These are phyloP conservation scores for Fusarium hainanense DNA, from an alignment of 2,329 filamentous ascomycete species.

Conservation along the genomic window DNA sequence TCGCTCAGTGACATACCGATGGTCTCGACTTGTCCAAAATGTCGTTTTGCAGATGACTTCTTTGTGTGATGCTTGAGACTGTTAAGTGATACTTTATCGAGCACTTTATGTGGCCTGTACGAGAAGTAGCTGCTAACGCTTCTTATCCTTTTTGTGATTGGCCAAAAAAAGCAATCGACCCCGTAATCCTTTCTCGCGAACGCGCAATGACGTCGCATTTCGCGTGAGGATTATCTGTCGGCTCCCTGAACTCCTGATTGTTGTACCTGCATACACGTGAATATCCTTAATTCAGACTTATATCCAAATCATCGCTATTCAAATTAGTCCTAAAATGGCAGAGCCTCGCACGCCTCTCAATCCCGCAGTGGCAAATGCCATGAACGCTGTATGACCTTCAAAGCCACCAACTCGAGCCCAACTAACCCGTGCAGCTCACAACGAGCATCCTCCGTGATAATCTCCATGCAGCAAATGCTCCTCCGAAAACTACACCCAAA, in stretches of 20 bases:
- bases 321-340: not conserved
- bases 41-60: not conserved
- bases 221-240: not conserved
- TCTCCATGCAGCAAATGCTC: not conserved
- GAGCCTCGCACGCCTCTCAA: not conserved
- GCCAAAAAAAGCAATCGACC: rapidly evolving
- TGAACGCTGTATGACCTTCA: not conserved
- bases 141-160: not conserved
- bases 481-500: not conserved
- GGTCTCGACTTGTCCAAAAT: not conserved
- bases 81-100: not conserved
- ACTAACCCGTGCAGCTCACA: not conserved
- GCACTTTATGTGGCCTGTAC: rapidly evolving
- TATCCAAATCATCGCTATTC: rapidly evolving
- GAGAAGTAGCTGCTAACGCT: not conserved
- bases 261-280: not conserved
- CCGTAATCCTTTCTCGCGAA: not conserved
- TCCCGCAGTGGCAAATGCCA: not conserved
- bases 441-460: not conserved
- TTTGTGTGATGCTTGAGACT: not conserved
- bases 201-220: not conserved
- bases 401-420: too few relatives aligned
- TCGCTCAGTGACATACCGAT: not conserved
- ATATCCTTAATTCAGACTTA: not conserved
- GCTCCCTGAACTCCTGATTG: not conserved